Evolutionary conservation across 2,329 filamentous ascomycete genomes (phyloP).

Genomic region (Cladosporium colombiae): DNA sequence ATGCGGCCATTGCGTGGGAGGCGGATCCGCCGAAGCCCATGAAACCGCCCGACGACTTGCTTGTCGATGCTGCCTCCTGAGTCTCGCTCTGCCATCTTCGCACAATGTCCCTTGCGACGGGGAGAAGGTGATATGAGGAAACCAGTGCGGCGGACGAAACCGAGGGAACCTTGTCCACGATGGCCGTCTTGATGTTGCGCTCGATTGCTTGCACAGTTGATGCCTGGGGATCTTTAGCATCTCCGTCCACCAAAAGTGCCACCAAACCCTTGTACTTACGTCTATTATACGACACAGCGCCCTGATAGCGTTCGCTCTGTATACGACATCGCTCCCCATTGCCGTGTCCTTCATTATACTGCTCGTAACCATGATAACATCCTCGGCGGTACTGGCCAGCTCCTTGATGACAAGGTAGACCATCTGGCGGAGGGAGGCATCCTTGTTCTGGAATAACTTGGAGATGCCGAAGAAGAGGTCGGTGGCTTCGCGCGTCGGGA

Average conservation of each 20-base stretch:
- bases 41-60: slow-evolving; percentile 87
- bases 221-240: slow-evolving; percentile 56
- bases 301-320: slow-evolving; percentile 92
- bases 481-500: slow-evolving; percentile 95
- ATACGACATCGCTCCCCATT: slow-evolving; percentile 89
- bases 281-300: slow-evolving; percentile 96
- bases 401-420: slow-evolving; percentile 98
- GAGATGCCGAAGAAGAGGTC: slow-evolving; percentile 98
- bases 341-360: slow-evolving; percentile 99
- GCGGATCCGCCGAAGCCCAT: slow-evolving; percentile 86
- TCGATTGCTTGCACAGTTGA: slow-evolving; percentile 97
- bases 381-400: slow-evolving; percentile 89
- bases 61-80: slow-evolving; percentile 88
- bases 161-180: slow-evolving; percentile 97
- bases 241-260: neutral
- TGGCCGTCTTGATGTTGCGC: slow-evolving; percentile 97
- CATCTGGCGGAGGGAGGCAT: slow-evolving; percentile 97
- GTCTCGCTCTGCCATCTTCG: slow-evolving; percentile 98
- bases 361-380: slow-evolving; percentile 99
- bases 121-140: slow-evolving; percentile 95
- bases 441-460: slow-evolving; percentile 99
- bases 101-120: slow-evolving; percentile 92
- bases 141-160: slow-evolving; percentile 95
- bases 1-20: slow-evolving; percentile 67
- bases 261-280: slow-evolving; percentile 55